Evolutionary conservation across 2,329 filamentous ascomycete species (phyloP).

Genomic region (Cordyceps farinosa): DNA sequence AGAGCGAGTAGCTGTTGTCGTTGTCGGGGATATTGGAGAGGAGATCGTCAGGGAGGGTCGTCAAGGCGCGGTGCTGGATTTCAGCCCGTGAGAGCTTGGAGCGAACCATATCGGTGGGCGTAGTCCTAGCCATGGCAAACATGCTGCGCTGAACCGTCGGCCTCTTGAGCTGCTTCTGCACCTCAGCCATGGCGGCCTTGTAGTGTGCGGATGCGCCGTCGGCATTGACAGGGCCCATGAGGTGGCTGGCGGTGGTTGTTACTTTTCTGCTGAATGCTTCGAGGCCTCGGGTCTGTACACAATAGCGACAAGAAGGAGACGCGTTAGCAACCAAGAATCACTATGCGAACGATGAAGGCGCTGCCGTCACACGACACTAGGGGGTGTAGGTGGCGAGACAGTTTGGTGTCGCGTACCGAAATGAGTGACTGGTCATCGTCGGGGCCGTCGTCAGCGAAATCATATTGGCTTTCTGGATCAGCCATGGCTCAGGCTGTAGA

Average conservation of each 20-base stretch:
- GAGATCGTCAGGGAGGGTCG: conserved; percentile 85
- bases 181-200: conserved; percentile 79
- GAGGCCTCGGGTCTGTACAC: conserved; percentile 70
- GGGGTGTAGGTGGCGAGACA: neutral
- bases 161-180: conserved; percentile 82
- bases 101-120: conserved; percentile 89
- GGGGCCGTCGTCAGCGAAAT: conserved; percentile 43
- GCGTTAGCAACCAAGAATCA: conserved; percentile 9
- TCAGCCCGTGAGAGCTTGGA: conserved; percentile 86
- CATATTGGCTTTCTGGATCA: conserved; percentile 43
- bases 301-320: neutral
- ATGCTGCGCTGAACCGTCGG: conserved; percentile 84
- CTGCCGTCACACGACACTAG: conserved; percentile 31
- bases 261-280: conserved; percentile 95
- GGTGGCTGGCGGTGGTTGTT: conserved; percentile 84
- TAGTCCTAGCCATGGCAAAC: conserved; percentile 85
- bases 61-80: conserved; percentile 89
- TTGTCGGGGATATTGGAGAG: conserved; percentile 84
- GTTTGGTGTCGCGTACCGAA: conserved; percentile 31
- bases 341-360: conserved; percentile 13
- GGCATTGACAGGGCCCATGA: conserved; percentile 66
- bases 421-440: conserved; percentile 47
- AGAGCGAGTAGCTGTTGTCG: conserved; percentile 83
- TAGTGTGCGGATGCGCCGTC: conserved; percentile 63
- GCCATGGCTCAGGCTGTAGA: conserved; percentile 33